phyloP scores from a whole-genome alignment of 2,329 filamentous ascomycete species.

The Colletotrichum scovillei region DNA sequence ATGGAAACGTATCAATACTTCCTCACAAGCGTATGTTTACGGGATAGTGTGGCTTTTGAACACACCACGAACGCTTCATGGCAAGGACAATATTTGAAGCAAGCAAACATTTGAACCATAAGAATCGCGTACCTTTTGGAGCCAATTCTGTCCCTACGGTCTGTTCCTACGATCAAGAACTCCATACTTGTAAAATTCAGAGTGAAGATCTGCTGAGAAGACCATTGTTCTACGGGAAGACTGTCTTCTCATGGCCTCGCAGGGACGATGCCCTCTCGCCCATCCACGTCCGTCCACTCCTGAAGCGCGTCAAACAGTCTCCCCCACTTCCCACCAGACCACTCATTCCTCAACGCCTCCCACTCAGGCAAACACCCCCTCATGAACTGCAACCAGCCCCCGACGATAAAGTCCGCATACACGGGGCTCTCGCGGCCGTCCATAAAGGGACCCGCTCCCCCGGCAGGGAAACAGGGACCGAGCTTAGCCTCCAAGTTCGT shows the following conservation, averaged over 20 bases:
- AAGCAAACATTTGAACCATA: not conserved
- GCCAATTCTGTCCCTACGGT: not conserved
- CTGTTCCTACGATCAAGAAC: too few relatives aligned
- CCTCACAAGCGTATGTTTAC: not conserved
- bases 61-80: not conserved
- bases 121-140: not conserved
- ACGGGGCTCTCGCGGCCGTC: conserved; percentile 55
- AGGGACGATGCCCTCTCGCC: not conserved
- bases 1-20: not conserved
- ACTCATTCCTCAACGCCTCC: conserved; percentile 53
- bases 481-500: not conserved
- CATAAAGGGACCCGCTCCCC: conserved; percentile 55
- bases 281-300: conserved; percentile 46
- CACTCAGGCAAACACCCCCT: conserved; percentile 54
- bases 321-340: conserved; percentile 64
- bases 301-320: conserved; percentile 59
- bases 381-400: conserved; percentile 65
- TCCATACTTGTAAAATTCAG: not conserved
- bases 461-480: conserved; percentile 40
- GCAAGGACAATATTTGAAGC: not conserved
- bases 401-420: conserved; percentile 69
- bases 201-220: not conserved
- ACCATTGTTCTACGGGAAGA: not conserved
- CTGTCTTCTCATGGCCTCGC: not conserved
- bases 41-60: too few relatives aligned